Percentiles rank a stretch among this genome's conserved stretches.
Evolutionary conservation across 139 green algal species (phyloP).

Genomic region (Gonium pectorale): DNA sequence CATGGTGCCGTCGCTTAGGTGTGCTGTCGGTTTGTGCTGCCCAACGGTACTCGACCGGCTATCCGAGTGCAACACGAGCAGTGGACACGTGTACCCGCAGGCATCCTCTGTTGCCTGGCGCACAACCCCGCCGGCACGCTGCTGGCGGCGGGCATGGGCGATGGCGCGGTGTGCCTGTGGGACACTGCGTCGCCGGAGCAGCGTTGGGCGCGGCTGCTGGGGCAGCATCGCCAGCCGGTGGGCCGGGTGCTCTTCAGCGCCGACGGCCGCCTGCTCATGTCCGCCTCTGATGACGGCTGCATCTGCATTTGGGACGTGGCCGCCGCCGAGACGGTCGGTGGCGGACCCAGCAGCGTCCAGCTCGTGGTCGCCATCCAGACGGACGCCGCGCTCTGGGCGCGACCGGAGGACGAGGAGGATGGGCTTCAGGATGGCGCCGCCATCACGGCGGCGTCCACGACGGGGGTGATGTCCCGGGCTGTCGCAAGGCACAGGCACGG

Average conservation of each 20-base stretch:
- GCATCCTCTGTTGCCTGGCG: conserved; percentile 17
- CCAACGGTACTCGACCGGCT: no score
- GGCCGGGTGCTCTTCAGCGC: neutral
- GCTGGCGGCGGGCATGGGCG: conserved; percentile 15
- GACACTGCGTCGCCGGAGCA: neutral
- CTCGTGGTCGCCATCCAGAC: neutral
- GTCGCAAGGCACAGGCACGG: neutral
- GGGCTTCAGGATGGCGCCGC: no score
- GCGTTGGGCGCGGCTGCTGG: conserved; percentile 7
- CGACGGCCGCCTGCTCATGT: conserved; percentile 14
- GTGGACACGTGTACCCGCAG: neutral
- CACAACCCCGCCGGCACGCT: conserved; percentile 18
- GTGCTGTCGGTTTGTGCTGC: no score
- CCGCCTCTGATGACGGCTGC: conserved; percentile 23
- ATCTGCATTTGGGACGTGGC: conserved; percentile 8
- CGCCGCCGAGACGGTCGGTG: neutral
- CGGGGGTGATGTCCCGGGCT: neutral
- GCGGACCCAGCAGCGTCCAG: no score
- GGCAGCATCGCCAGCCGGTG: conserved; percentile 7
- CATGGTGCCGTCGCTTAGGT: no score
- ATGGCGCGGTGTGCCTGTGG: conserved; percentile 29
- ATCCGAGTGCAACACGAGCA: neutral
- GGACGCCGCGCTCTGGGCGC: neutral
- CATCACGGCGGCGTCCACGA: no score
- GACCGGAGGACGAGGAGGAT: no score